phyloP scores from a whole-genome alignment of 23 red algal genomes.

The Gracilaria gracilis region DNA sequence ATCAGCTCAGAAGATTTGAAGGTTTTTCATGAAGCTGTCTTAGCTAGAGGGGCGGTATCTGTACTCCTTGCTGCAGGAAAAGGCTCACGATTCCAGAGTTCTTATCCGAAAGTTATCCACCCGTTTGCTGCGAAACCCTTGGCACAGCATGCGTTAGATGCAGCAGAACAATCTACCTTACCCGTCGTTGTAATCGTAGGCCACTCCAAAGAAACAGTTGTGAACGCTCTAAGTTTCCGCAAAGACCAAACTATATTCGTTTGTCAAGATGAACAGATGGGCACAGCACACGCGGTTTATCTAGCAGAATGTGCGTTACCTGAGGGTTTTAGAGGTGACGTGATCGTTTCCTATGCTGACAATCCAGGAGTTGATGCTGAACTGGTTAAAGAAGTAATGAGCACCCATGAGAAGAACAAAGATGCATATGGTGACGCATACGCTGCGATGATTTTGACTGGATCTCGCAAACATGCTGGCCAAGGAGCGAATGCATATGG shows the following conservation, averaged over 20 bases:
- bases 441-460: slow-evolving; percentile 91
- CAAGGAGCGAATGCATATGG: slow-evolving; percentile 73
- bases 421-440: slow-evolving; percentile 39
- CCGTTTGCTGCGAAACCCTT: slow-evolving; percentile 84
- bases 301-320: slow-evolving; percentile 80
- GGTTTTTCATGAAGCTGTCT: slow-evolving; percentile 38
- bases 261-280: slow-evolving; percentile 72
- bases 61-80: slow-evolving; percentile 93
- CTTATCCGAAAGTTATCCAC: slow-evolving; percentile 86
- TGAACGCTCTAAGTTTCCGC: slow-evolving; percentile 29
- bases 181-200: slow-evolving; percentile 87
- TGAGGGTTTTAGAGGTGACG: slow-evolving; percentile 60
- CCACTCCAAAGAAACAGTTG: slow-evolving; percentile 68
- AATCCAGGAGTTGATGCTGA: slow-evolving; percentile 90
- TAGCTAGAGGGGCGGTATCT: slow-evolving; percentile 56
- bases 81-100: slow-evolving; percentile 82
- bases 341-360: slow-evolving; percentile 92
- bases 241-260: slow-evolving; percentile 55
- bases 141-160: slow-evolving; percentile 78
- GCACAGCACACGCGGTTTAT: slow-evolving; percentile 93
- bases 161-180: slow-evolving; percentile 37
- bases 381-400: slow-evolving; percentile 65
- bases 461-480: slow-evolving; percentile 50
- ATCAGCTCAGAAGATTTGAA: slow-evolving; percentile 7
- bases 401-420: slow-evolving; percentile 30